These are phyloP conservation scores for Colletotrichum liriopes DNA, from an alignment of 2,329 filamentous ascomycete genomes.

Conservation along the genomic window DNA sequence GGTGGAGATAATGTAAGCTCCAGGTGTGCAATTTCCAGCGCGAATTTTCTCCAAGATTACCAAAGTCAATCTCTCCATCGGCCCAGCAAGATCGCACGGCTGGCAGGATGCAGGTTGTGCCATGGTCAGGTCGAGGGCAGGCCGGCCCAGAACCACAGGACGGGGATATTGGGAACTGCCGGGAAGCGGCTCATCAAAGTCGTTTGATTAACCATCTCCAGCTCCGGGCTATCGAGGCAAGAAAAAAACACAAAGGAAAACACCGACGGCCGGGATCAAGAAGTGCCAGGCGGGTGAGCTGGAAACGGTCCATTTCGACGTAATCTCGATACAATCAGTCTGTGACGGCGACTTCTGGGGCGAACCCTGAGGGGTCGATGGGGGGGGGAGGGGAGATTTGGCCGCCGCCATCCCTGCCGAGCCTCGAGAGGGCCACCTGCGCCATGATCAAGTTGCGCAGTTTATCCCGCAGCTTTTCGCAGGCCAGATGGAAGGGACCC, in stretches of 20 bases:
- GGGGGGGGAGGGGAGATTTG: slow-evolving; percentile 3
- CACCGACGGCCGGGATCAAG: neutral
- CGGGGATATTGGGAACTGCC: neutral
- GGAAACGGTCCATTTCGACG: slow-evolving; percentile 21
- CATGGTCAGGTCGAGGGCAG: neutral
- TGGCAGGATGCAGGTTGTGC: neutral
- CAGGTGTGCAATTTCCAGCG: slow-evolving; percentile 37
- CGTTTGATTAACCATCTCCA: neutral
- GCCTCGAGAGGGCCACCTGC: neutral
- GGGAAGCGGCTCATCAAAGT: neutral
- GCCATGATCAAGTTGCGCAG: slow-evolving; percentile 1
- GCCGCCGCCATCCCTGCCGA: neutral
- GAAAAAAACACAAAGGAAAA: neutral
- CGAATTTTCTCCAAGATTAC: slow-evolving; percentile 37
- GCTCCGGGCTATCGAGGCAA: neutral
- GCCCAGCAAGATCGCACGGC: slow-evolving; percentile 4
- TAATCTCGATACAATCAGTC: slow-evolving; percentile 41
- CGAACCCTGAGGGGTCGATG: slow-evolving; percentile 29
- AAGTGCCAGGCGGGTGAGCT: slow-evolving; percentile 1
- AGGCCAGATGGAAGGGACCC: slow-evolving; percentile 15
- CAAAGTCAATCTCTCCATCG: neutral
- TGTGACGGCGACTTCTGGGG: slow-evolving; percentile 35
- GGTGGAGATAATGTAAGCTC: slow-evolving; percentile 19
- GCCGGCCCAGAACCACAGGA: neutral
- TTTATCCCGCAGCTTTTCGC: slow-evolving; percentile 35